Evolutionary conservation across 1,284 basidiomycete genomes (phyloP).

Genomic region (Fomitopsis schrenkii): DNA sequence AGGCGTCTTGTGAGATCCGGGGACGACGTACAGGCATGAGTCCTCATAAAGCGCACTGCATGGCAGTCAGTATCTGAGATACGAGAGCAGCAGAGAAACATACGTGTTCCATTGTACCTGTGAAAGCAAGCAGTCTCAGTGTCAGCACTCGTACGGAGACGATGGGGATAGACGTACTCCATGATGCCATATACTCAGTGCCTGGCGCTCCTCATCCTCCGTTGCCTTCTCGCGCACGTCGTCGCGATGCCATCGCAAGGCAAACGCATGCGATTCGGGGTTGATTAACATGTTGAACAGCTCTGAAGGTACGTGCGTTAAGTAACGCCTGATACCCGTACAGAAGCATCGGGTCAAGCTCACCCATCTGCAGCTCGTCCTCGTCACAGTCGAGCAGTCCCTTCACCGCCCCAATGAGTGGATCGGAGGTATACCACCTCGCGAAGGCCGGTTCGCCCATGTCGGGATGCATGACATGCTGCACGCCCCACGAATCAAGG

Average conservation of each 20-base stretch:
- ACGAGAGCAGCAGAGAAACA: conserved; percentile 17
- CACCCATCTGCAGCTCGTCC: conserved; percentile 71
- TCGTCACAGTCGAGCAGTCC: conserved; percentile 55
- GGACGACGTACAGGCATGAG: conserved; percentile 72
- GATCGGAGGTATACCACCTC: conserved; percentile 64
- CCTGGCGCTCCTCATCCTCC: conserved; percentile 58
- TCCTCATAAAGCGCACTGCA: conserved; percentile 70
- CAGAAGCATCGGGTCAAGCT: conserved; percentile 12
- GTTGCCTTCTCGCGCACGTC: conserved; percentile 65
- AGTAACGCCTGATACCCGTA: not conserved
- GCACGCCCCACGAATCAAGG: conserved; percentile 77
- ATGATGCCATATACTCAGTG: conserved; percentile 60
- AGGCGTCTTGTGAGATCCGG: conserved; percentile 59
- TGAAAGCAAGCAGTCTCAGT: not conserved
- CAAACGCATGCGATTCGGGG: conserved; percentile 64
- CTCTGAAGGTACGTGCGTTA: conserved; percentile 40
- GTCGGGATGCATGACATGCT: conserved; percentile 77
- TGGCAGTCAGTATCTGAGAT: not conserved
- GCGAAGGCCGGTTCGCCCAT: conserved; percentile 57
- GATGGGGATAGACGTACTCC: conserved; percentile 43
- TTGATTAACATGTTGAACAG: conserved; percentile 81
- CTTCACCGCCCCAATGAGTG: conserved; percentile 44
- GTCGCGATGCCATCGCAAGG: conserved; percentile 81
- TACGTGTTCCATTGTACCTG: conserved; percentile 85
- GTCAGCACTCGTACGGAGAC: not conserved